Conservation (phyloP, 139 green algal genomes). For the Astrephomene gubernaculifera region DNA sequence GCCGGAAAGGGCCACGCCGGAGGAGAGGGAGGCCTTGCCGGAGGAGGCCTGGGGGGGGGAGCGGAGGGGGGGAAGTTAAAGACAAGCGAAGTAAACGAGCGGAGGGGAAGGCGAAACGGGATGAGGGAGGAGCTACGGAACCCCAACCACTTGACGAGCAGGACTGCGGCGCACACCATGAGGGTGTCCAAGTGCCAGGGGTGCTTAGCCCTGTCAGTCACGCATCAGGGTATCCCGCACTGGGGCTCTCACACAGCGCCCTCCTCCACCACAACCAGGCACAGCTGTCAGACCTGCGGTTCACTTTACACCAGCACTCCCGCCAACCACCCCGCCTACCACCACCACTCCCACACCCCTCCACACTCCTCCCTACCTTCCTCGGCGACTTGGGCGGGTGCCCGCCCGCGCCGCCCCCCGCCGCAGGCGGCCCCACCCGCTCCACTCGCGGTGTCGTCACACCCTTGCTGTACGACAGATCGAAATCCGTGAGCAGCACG, state of each 20-base stretch:
- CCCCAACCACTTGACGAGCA: too few species aligned
- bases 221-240: too few species aligned
- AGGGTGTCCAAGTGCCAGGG: too few species aligned
- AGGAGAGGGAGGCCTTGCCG: neutral
- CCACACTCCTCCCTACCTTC: neutral
- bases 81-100: too few species aligned
- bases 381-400: conserved; percentile 13
- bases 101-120: too few species aligned
- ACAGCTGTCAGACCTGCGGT: too few species aligned
- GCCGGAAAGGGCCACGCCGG: neutral
- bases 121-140: too few species aligned
- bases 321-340: neutral
- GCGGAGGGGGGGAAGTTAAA: neutral
- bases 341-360: neutral
- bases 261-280: too few species aligned
- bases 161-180: too few species aligned
- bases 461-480: conserved; percentile 88
- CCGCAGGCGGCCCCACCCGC: neutral
- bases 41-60: neutral
- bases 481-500: conserved; percentile 98
- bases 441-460: conserved; percentile 63
- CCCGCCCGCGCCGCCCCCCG: neutral
- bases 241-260: too few species aligned
- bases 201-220: too few species aligned
- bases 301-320: neutral